These are phyloP conservation scores for Podila minutissima DNA, from an alignment of 192 early-diverging fungal genomes.

Conservation along the genomic window DNA sequence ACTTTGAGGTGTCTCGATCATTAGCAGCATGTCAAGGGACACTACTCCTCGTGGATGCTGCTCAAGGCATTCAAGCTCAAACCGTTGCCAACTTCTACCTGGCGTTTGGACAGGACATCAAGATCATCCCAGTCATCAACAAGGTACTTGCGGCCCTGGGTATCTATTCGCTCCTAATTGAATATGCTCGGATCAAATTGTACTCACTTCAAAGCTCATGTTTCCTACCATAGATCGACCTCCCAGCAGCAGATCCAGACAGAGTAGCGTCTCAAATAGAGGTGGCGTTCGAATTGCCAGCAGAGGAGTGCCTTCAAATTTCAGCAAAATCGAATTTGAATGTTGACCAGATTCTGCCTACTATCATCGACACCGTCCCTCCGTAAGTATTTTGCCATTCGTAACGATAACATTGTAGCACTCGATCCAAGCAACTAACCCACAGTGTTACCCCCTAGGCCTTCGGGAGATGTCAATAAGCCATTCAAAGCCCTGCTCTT, in stretches of 20 bases:
- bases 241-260: constrained; percentile 88
- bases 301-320: constrained; percentile 65
- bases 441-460: constrained; percentile 47
- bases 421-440: not conserved
- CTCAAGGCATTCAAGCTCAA: constrained; percentile 97
- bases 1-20: constrained; percentile 95
- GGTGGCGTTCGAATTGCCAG: constrained; percentile 86
- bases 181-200: no score
- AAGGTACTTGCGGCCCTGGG: constrained; percentile 60
- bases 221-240: constrained; percentile 72
- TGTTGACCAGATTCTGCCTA: constrained; percentile 77
- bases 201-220: no score
- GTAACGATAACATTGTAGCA: not conserved
- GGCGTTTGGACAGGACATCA: constrained; percentile 88
- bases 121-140: constrained; percentile 91
- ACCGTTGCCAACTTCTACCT: constrained; percentile 98
- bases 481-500: constrained; percentile 93
- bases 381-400: constrained; percentile 44
- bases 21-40: constrained; percentile 95
- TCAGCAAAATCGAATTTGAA: constrained; percentile 90
- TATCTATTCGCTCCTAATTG: not conserved
- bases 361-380: constrained; percentile 83
- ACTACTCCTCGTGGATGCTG: constrained; percentile 91
- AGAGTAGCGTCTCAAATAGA: constrained; percentile 82
- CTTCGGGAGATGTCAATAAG: constrained; percentile 65